Base-by-base conservation (phyloP, 768 basidiomycete genomes). In the Nevesoporus exiguus region DNA sequence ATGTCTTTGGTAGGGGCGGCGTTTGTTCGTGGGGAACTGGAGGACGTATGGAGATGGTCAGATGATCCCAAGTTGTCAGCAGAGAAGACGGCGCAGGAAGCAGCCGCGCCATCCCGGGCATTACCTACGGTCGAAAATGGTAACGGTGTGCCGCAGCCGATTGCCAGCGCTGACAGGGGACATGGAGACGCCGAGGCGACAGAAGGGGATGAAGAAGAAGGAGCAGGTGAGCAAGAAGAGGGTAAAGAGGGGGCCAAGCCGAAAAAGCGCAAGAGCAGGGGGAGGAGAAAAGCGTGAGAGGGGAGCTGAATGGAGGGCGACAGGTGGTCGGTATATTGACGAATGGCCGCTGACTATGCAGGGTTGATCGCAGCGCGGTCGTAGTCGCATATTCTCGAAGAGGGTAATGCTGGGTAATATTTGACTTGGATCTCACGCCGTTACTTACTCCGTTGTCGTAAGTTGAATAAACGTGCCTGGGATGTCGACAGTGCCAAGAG, bases 41-140 rank as follows among this genome's bases (percentile, higher is more conserved):
- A 59, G 13, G 77, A 82, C 24, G 80, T 84, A 21, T 93, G 88
- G 87, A 69, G 59, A 15, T 94, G 88, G 88, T 77, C 73, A 48
- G 90, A 93, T 69, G 77, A 74, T 15, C 71, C 75, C 21, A 62
- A 66, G 14, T 64, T 65, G 66, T 57, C 57, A 45, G 56, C 59
- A 33, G 10, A 49, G 60, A 58, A 66, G 48, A 54, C 24, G 29
- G 52, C 49, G 46, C 42, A 52, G 47, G 59, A 60, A 52, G 58
- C 9, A 21, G 3, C 37, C 40, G 49, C 50, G 54, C 54, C 29
- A 53, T 34, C 46, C 52, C 49, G 47, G 54, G 59, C 5, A 36
- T 54, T 62, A 49, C 52, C 56, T 33, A 53, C 51, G 15, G 58
- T 37, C 40, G 51, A 39, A 56, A 60, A 63, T 10, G 64, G 67